Evolutionary conservation across 1,139 yeast species (phyloP).

Genomic region (Nakaseomyces kungkrabaensis): DNA sequence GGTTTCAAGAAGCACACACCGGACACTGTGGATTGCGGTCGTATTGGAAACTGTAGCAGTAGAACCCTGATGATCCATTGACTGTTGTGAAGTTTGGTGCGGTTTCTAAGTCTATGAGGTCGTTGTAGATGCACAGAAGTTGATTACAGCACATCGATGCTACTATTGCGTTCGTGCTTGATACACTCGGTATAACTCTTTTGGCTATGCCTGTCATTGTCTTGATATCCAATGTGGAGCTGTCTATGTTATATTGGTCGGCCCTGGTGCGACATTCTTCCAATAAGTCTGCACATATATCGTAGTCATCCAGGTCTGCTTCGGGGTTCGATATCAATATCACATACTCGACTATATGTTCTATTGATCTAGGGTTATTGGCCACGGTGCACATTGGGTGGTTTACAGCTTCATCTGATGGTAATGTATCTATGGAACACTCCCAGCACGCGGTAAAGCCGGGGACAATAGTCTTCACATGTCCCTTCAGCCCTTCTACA

Average conservation of each 20-base stretch:
- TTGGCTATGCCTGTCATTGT: slow-evolving; percentile 83
- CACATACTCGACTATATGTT: slow-evolving; percentile 93
- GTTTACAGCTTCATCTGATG: slow-evolving; percentile 48
- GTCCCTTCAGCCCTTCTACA: slow-evolving; percentile 91
- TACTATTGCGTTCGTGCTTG: slow-evolving; percentile 85
- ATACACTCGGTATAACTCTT: slow-evolving; percentile 87
- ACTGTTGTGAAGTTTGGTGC: slow-evolving; percentile 69
- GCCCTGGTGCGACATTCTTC: slow-evolving; percentile 53
- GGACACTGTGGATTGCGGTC: slow-evolving; percentile 55
- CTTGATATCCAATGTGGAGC: slow-evolving; percentile 53
- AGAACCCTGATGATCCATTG: slow-evolving; percentile 68
- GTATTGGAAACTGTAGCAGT: slow-evolving; percentile 61
- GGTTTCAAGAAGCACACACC: slow-evolving; percentile 38
- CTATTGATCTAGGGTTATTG: slow-evolving; percentile 85
- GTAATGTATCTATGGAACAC: slow-evolving; percentile 70
- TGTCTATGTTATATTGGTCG: slow-evolving; percentile 44
- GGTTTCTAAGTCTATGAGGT: slow-evolving; percentile 39
- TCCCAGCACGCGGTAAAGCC: slow-evolving; percentile 84
- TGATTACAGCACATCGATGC: slow-evolving; percentile 91
- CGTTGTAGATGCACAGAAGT: slow-evolving; percentile 51
- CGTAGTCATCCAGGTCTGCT: slow-evolving; percentile 62
- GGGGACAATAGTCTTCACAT: slow-evolving; percentile 79
- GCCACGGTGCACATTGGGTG: slow-evolving; percentile 88
- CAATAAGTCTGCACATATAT: slow-evolving; percentile 60
- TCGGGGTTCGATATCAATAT: slow-evolving; percentile 68